Base-by-base conservation (phyloP, 73 alveolate genomes). In the Paramecium caudatum region DNA sequence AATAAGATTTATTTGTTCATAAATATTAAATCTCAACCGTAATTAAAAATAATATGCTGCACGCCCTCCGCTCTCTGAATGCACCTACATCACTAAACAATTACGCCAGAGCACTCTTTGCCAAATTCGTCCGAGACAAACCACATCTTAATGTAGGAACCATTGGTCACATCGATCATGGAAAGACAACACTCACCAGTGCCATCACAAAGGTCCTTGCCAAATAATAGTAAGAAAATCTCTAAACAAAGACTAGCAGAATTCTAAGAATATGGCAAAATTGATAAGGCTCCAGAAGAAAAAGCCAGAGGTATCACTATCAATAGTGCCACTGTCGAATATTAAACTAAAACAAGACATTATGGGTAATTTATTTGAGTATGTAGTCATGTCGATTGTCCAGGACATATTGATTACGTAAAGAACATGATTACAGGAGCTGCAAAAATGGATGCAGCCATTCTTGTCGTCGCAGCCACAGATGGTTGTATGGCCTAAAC, bases 401-500 rank as follows among this genome's bases (percentile, higher is more conserved):
- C 99, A 16, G 99, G 99, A 61, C 99, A 97, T 94, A 96, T 98
- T 33, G 99, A 97, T 91, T 97, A 97, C 92, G 99, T 97, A 45
- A 97, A 97, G 95, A 97, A 97, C 91, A 97, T 97, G 99, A 97
- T 97, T 84, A 97, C 99, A 50, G 99, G 99, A 39, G 99, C 99
- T 25, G 97, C 98, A 70, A 91, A 96, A 83, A 97, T 97, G 99
- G 99, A 97, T 90, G 99, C 99, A 74, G 99, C 98, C 33, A 96
- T 97, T 43, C 85, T 97, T 62, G 99, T 97, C 55, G 97, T 95
- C 62, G 91, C 98, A 16, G 98, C 99, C 15, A 93, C 98, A 33
- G 99, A 97, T 90, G 99, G 99, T 15, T 96, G 96, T 50, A 97
- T 97, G 99, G 98, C 99, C 16, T 95, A 97, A 91, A 97, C 99